phyloP scores from a whole-genome alignment of 129 eudicot species.

The Erigeron canadensis region DNA sequence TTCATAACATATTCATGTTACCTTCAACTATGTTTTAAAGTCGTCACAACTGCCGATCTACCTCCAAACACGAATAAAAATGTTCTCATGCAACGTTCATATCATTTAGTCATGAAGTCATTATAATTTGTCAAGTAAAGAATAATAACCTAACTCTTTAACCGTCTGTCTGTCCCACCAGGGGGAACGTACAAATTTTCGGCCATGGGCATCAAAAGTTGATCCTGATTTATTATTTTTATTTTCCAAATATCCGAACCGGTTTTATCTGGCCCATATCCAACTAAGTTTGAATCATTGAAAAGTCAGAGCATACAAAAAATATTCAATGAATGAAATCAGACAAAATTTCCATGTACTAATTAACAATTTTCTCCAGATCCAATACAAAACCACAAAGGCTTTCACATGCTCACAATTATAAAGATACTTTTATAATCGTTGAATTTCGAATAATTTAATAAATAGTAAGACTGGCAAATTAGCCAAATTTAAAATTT shows the following conservation, averaged over 20 bases:
- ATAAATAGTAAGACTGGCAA: constrained; percentile 21
- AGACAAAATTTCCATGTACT: constrained; percentile 25
- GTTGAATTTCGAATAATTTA: constrained; percentile 16
- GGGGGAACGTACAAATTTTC: no score
- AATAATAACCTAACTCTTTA: no score
- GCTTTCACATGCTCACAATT: constrained; percentile 28
- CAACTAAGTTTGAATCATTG: constrained; percentile 20
- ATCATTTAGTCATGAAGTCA: constrained; percentile 13
- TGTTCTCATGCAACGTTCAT: constrained; percentile 2
- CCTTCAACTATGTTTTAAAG: no score
- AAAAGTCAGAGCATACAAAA: constrained; percentile 8
- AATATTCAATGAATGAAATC: constrained; percentile 22
- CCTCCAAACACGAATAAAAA: constrained; percentile 6
- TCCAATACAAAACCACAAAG: constrained; percentile 35
- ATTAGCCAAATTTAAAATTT: constrained; percentile 16
- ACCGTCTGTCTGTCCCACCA: no score
- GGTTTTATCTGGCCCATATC: constrained; percentile 23
- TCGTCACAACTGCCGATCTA: not conserved
- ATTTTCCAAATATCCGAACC: not conserved
- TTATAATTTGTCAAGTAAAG: not conserved
- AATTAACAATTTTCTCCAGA: constrained; percentile 22
- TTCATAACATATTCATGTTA: not conserved
- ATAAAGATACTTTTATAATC: not conserved
- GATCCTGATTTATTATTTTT: no score
- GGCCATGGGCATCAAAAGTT: no score